These are phyloP conservation scores for Westerdykella sp. DNA, from an alignment of 2,329 filamentous ascomycete species.

Conservation along the genomic window DNA sequence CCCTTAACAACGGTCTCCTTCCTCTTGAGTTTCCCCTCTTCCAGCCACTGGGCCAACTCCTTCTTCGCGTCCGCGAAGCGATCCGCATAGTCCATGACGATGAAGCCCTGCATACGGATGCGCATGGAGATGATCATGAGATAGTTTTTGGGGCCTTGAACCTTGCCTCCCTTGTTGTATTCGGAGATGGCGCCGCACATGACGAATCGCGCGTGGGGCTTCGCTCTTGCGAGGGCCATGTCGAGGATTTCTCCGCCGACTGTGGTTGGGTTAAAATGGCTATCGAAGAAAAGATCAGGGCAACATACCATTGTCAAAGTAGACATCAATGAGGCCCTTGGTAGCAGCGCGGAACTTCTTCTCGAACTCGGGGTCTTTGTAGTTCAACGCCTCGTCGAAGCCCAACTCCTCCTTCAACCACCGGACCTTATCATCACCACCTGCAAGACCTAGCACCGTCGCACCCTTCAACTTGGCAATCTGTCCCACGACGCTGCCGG, in stretches of 20 bases:
- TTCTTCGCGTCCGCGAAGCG: conserved; percentile 54
- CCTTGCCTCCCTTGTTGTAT: conserved; percentile 38
- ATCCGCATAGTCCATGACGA: conserved; percentile 61
- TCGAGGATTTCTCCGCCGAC: conserved; percentile 47
- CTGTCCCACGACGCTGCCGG: conserved; percentile 69
- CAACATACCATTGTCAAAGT: conserved; percentile 42
- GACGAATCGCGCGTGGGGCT: conserved; percentile 39
- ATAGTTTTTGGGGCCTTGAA: conserved; percentile 51
- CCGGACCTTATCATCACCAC: conserved; percentile 48
- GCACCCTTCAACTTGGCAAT: conserved; percentile 66
- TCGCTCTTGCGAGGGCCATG: conserved; percentile 39
- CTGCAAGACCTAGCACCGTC: conserved; percentile 48
- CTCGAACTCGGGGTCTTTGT: conserved; percentile 46
- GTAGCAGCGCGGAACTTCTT: conserved; percentile 45
- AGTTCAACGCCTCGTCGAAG: conserved; percentile 52
- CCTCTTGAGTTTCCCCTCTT: conserved; percentile 62
- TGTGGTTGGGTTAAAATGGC: conserved; percentile 8
- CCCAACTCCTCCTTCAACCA: conserved; percentile 51
- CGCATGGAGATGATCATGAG: conserved; percentile 42
- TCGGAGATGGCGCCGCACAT: conserved; percentile 42
- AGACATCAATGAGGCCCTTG: conserved; percentile 47
- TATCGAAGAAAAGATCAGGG: neutral
- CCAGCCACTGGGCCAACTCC: conserved; percentile 61
- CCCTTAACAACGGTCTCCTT: conserved; percentile 66
- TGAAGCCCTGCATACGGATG: conserved; percentile 51